Evolutionary conservation across 495 filamentous ascomycete species (phyloP), one percentile per base, ranked within the genome.

Genomic region (Penicillium egyptiacum): DNA sequence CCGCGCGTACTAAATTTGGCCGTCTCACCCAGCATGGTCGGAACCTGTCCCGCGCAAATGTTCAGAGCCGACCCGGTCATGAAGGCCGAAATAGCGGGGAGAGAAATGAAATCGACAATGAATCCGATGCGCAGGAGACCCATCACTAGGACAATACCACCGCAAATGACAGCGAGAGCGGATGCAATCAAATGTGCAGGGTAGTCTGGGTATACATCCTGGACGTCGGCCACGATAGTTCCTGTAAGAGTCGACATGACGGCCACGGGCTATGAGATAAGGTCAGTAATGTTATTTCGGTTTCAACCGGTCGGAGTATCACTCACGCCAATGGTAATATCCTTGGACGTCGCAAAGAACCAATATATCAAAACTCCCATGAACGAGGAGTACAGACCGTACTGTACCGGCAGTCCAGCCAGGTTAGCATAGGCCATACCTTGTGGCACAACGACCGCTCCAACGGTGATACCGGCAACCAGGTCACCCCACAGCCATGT

Each of bases 331-430:
- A 98, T 98, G 8, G 94, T 98, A 67, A 98, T 98, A 72, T 98
- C 94, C 67, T 98, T 98, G 0, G 95, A 98, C 1, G 94, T 98
- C 2, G 94, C 94, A 64, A 98, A 98, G 70, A 98, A 95, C 94
- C 94, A 98, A 63, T 99, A 99, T 47, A 96, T 70, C 57, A 97
- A 68, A 4, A 98, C 93, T 25, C 94, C 94, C 88, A 98, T 96
- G 65, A 99, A 99, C 0, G 93, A 97, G 1, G 93, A 94, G 69
- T 99, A 99, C 0, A 99, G 77, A 50, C 94, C 94, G 65, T 83
- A 99, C 66, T 99, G 79, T 3, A 87, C 83, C 0, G 79, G 76
- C 20, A 99, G 79, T 41, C 84, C 77, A 8, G 94, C 94, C 40
- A 99, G 76, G 60, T 87, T 81, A 23, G 94, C 93, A 72, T 99